Evolutionary conservation across 2,329 filamentous ascomycete species (phyloP), one percentile per base, ranked within the genome.

Genomic region (Diaporthe ampelina): DNA sequence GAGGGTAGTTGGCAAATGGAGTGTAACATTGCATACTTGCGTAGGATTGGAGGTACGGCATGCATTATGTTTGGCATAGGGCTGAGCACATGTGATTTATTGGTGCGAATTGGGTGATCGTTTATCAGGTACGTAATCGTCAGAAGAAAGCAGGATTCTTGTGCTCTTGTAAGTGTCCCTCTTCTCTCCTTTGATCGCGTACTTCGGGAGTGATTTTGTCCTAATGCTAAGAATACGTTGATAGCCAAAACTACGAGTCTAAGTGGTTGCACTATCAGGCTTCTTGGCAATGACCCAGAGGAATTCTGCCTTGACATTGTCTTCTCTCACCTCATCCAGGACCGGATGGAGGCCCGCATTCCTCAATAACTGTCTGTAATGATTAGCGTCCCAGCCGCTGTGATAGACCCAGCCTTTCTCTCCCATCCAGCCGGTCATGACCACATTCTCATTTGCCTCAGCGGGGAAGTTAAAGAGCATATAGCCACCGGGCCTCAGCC

Each of bases 401-500:
- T 83, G 85, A 72, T 79, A 87, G 81, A 85, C 84, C 85, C 85
- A 86, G 2, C 82, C 84, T 52, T 83, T 77, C 17, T 84, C 79
- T 1, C 76, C 77, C 26, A 86, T 77, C 85, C 85, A 86, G 48
- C 79, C 75, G 26, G 84, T 81, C 68, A 78, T 76, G 19, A 83
- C 81, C 2, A 76, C 57, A 1, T 79, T 79, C 48, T 81, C 78
- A 24, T 65, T 74, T 32, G 79, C 80, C 52, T 79, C 89, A 32
- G 75, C 81, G 3, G 81, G 70, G 74, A 90, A 86, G 76, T 87
- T 89, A 10, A 82, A 84, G 35, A 91, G 83, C 29, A 91, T 76
- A 50, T 81, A 81, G 1, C 89, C 89, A 0, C 87, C 88, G 0
- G 86, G 86, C 76, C 84, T 86, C 50, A 91, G 78, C 89, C 89